These are phyloP conservation scores for Boletellus sp. DNA, from an alignment of 768 basidiomycete species.

Conservation along the genomic window DNA sequence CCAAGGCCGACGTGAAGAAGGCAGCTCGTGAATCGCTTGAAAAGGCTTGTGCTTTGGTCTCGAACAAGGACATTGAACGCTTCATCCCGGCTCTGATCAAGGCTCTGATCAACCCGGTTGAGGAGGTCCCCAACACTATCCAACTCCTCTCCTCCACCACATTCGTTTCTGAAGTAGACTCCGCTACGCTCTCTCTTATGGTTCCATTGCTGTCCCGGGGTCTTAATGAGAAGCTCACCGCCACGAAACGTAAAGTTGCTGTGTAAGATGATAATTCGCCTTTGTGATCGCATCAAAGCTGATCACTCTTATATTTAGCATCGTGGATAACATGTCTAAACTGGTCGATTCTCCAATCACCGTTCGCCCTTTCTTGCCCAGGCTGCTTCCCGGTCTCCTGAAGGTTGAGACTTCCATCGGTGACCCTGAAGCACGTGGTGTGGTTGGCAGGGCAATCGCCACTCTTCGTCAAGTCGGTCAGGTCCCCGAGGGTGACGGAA, in stretches of 20 bases:
- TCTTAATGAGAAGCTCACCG: conserved; percentile 89
- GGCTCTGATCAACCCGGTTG: conserved; percentile 96
- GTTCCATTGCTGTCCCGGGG: conserved; percentile 93
- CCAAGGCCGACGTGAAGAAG: conserved; percentile 98
- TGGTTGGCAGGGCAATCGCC: conserved; percentile 86
- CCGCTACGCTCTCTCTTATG: conserved; percentile 95
- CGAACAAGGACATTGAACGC: conserved; percentile 97
- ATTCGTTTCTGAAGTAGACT: conserved; percentile 99
- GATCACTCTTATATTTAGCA: conserved; percentile 45
- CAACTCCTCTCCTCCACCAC: conserved; percentile 95
- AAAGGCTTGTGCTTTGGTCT: conserved; percentile 89
- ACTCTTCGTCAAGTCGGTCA: conserved; percentile 96
- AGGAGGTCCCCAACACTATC: conserved; percentile 96
- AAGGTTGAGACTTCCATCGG: conserved; percentile 94
- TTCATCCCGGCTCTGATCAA: conserved; percentile 98
- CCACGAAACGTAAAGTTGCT: conserved; percentile 96
- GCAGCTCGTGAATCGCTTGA: conserved; percentile 92
- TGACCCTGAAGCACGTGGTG: conserved; percentile 96
- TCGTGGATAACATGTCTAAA: conserved; percentile 98
- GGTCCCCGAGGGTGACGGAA: conserved; percentile 82
- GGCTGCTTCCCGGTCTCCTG: conserved; percentile 90
- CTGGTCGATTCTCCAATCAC: conserved; percentile 93
- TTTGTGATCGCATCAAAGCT: conserved; percentile 14
- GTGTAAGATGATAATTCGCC: conserved; percentile 55
- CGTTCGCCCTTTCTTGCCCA: conserved; percentile 95